These are phyloP conservation scores for Tagetes patula DNA, from an alignment of 129 eudicot species.

Conservation along the genomic window DNA sequence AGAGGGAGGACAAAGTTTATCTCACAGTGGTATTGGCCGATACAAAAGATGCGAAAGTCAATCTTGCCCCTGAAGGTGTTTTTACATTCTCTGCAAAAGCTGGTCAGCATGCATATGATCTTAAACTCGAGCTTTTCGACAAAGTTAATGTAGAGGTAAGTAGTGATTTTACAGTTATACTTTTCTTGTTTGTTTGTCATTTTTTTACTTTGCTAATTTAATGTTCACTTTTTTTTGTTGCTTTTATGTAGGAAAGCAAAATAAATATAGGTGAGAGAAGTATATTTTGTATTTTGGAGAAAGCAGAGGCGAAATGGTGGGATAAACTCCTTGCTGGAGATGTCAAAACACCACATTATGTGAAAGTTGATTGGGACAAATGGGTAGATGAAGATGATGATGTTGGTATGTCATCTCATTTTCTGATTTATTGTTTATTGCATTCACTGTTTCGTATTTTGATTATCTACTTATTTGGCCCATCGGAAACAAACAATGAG, in stretches of 20 bases:
- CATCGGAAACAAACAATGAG: not conserved
- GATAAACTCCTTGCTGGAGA: slow-evolving; percentile 60
- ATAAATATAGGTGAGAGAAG: slow-evolving; percentile 60
- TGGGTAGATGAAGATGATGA: slow-evolving; percentile 98
- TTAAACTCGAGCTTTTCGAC: slow-evolving; percentile 74
- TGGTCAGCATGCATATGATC: slow-evolving; percentile 62
- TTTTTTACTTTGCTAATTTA: not conserved
- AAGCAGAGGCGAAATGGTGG: slow-evolving; percentile 93
- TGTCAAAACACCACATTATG: slow-evolving; percentile 74
- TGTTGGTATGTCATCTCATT: slow-evolving; percentile 34
- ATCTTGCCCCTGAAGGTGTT: slow-evolving; percentile 80
- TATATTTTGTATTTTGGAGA: slow-evolving; percentile 71
- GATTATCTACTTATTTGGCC: not conserved
- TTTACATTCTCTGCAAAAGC: slow-evolving; percentile 68
- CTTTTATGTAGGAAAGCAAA: slow-evolving; percentile 69
- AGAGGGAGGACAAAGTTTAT: slow-evolving; percentile 73
- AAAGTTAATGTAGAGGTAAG: slow-evolving; percentile 83
- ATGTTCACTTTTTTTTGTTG: not conserved
- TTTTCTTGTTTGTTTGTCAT: not conserved
- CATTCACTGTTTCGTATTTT: not conserved
- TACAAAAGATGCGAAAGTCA: slow-evolving; percentile 75
- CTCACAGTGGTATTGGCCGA: slow-evolving; percentile 77
- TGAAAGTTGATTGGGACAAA: slow-evolving; percentile 98
- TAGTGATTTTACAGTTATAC: not conserved
- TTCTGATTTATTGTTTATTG: not conserved